Evolutionary conservation across 2,329 filamentous ascomycete genomes (phyloP).

Genomic region (Monosporascus sp.): DNA sequence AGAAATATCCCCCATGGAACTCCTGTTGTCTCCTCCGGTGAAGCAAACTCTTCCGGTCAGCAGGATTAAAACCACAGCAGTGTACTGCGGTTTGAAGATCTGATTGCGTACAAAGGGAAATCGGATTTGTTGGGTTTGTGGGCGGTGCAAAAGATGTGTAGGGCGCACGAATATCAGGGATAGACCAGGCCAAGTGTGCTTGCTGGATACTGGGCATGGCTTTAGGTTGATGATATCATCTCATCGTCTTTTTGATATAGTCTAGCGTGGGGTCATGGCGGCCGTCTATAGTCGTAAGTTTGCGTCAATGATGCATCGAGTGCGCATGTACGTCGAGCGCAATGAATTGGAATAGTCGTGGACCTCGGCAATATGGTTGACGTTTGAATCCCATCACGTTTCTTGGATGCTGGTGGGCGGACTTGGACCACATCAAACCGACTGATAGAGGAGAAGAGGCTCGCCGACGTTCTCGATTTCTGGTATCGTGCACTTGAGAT

Average conservation of each 20-base stretch:
- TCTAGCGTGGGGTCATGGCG: not conserved
- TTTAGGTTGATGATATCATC: not conserved
- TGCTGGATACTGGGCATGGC: not conserved
- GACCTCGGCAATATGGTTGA: not conserved
- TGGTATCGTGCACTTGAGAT: constrained; percentile 97
- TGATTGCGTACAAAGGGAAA: not conserved
- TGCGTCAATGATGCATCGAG: not conserved
- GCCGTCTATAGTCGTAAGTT: not conserved
- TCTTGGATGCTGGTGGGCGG: too few species aligned
- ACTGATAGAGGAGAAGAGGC: constrained; percentile 86
- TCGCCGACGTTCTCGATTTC: constrained; percentile 98
- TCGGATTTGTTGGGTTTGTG: not conserved
- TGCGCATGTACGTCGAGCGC: not conserved
- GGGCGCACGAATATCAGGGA: not conserved
- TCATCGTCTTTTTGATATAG: not conserved
- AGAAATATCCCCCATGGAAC: not conserved
- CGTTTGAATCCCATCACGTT: not conserved
- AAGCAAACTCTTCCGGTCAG: not conserved
- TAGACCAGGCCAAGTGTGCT: not conserved
- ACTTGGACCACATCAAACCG: constrained; percentile 34
- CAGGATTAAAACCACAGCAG: not conserved
- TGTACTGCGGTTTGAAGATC: not conserved
- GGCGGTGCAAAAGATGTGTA: not conserved
- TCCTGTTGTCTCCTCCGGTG: not conserved
- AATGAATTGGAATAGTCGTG: not conserved